Conservation (phyloP, 768 basidiomycete species). For the Termitomyces titanicus region DNA sequence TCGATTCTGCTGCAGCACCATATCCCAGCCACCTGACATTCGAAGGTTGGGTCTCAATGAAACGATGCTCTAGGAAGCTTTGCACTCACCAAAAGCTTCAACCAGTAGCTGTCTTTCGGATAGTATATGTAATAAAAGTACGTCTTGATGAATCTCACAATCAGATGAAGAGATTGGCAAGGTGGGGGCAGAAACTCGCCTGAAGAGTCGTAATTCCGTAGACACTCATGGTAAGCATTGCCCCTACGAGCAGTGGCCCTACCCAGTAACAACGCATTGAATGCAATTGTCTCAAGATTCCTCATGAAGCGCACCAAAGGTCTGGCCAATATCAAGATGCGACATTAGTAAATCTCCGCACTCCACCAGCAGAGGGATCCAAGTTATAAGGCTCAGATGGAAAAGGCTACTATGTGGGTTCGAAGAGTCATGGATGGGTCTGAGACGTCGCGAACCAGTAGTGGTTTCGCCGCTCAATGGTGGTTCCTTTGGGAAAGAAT, state of each 20-base stretch:
- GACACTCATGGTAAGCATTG: constrained; percentile 32
- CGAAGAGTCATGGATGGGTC: constrained; percentile 7
- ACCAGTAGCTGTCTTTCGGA: constrained; percentile 29
- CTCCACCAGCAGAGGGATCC: not conserved
- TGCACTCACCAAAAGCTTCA: constrained; percentile 32
- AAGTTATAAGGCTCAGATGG: not conserved
- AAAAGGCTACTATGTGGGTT: not conserved
- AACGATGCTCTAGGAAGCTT: not conserved
- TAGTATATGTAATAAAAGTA: constrained; percentile 41
- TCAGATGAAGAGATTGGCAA: not conserved
- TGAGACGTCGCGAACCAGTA: not conserved
- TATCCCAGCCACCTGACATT: constrained; percentile 28
- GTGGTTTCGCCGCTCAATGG: no score
- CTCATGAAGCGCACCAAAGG: constrained; percentile 25
- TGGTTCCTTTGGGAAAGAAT: no score
- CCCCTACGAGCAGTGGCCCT: constrained; percentile 37
- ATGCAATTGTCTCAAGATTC: not conserved
- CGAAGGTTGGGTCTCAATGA: not conserved
- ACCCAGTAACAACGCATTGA: not conserved
- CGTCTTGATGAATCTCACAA: constrained; percentile 18
- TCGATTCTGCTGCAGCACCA: constrained; percentile 21
- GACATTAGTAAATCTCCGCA: not conserved
- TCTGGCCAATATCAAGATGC: constrained; percentile 20
- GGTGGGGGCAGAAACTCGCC: constrained; percentile 17
- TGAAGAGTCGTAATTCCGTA: constrained; percentile 44